These are phyloP conservation scores for Gloeopeniophorella convolvens DNA, from an alignment of 768 basidiomycete genomes.

Conservation along the genomic window DNA sequence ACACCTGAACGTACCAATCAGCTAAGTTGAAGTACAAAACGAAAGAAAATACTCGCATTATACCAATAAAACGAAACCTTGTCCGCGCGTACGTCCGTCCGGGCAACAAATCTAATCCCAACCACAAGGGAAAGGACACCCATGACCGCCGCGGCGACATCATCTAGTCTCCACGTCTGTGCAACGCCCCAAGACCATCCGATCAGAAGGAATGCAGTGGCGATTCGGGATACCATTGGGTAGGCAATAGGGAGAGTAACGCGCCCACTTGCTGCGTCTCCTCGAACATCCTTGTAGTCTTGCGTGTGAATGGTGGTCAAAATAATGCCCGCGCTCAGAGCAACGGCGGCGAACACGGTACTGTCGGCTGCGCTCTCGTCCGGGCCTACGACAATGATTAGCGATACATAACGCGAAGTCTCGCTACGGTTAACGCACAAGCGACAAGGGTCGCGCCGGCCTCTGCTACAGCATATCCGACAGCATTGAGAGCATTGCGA, in stretches of 20 bases:
- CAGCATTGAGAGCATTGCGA: constrained; percentile 31
- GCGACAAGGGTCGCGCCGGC: constrained; percentile 33
- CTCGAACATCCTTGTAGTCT: constrained; percentile 42
- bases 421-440: constrained; percentile 26
- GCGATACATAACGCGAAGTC: background rate
- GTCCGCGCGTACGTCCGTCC: constrained; percentile 13
- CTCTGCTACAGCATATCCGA: constrained; percentile 35
- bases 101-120: constrained; percentile 20
- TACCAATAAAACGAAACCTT: constrained; percentile 22
- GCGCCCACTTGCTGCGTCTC: constrained; percentile 35
- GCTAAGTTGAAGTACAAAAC: background rate
- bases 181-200: constrained; percentile 34
- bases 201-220: constrained; percentile 30
- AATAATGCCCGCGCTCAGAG: constrained; percentile 34
- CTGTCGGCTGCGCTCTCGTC: constrained; percentile 22
- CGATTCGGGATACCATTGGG: constrained; percentile 29
- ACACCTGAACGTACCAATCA: constrained; percentile 5
- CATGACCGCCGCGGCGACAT: constrained; percentile 25
- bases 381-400: background rate
- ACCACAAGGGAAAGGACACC: constrained; percentile 29
- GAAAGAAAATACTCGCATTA: constrained; percentile 12
- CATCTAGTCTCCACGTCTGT: constrained; percentile 32
- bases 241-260: constrained; percentile 40
- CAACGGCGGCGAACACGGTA: constrained; percentile 29
- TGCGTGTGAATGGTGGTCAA: constrained; percentile 43